Percentiles rank a stretch among this genome's conserved stretches.
Conservation (phyloP, 148 eudicot genomes). For the Talinum fruticosum region DNA sequence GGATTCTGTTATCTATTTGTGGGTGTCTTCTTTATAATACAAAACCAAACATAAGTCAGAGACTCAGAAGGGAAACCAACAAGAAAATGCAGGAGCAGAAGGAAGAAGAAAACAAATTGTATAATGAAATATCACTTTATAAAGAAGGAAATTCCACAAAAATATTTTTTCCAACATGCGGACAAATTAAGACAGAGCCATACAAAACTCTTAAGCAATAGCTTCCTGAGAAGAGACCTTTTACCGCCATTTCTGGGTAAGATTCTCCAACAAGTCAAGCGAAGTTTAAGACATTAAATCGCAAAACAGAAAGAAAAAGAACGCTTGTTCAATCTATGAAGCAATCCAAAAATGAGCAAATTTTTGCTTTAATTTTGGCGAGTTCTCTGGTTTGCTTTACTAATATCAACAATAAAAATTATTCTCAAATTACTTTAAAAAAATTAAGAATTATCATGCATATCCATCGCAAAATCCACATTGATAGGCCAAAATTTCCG, state of each 20-base stretch:
- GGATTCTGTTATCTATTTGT: not conserved
- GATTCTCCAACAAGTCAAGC: constrained; percentile 7
- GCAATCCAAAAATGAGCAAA: not conserved
- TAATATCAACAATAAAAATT: not conserved
- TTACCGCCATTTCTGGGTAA: not conserved
- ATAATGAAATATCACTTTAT: not conserved
- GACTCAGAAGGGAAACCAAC: too few relatives aligned
- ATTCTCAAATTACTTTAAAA: not conserved
- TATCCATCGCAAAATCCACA: not conserved
- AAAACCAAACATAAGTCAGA: not conserved
- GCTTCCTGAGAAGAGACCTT: not conserved
- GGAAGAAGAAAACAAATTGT: not conserved
- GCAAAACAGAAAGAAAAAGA: not conserved
- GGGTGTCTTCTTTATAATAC: not conserved
- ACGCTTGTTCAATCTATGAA: not conserved
- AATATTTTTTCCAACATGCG: not conserved
- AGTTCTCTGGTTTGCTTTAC: not conserved
- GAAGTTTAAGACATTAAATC: not conserved
- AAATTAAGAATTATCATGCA: not conserved
- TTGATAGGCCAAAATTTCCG: not conserved
- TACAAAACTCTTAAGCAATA: not conserved
- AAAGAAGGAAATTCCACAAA: constrained; percentile 1
- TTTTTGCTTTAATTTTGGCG: not conserved
- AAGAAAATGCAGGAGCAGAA: too few relatives aligned
- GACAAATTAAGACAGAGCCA: constrained; percentile 3